Conservation (phyloP, 2,329 filamentous ascomycete genomes). For the Penicillium paneum region DNA sequence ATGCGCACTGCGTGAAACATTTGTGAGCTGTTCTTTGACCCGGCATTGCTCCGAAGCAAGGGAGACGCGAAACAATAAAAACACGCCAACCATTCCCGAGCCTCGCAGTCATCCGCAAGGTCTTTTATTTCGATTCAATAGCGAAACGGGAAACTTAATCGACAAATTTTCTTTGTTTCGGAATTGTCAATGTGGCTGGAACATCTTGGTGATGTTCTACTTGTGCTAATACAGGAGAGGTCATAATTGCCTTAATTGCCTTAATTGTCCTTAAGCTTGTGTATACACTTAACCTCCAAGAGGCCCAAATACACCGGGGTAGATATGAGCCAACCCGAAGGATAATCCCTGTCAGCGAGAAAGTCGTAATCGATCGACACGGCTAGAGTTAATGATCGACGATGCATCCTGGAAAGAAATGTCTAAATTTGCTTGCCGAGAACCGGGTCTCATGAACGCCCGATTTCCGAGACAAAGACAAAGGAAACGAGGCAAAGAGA, state of each 20-base stretch:
- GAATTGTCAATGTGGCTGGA: not conserved
- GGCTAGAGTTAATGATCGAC: conserved; percentile 10
- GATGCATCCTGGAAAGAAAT: conserved; percentile 6
- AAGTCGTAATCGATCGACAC: conserved; percentile 17
- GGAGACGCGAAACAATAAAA: conserved; percentile 10
- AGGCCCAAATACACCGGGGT: not conserved
- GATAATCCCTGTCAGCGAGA: conserved; percentile 24
- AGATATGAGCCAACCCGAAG: not conserved
- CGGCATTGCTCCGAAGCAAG: conserved; percentile 26
- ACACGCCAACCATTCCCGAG: conserved; percentile 12
- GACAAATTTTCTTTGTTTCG: not conserved
- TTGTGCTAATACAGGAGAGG: too few species aligned
- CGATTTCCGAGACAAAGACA: conserved; percentile 4
- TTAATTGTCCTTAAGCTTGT: not conserved
- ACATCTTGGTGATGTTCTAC: not conserved
- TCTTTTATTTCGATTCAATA: not conserved
- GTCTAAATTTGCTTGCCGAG: conserved; percentile 5
- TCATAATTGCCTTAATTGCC: not conserved
- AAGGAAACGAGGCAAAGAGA: conserved; percentile 1
- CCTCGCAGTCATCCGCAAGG: conserved; percentile 15
- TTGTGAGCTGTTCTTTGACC: conserved; percentile 10
- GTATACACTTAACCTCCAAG: not conserved
- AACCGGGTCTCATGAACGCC: not conserved
- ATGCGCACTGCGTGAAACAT: conserved; percentile 1
- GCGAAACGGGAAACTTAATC: not conserved